Evolutionary conservation across 352 stramenopile genomes (phyloP).

Genomic region (Phytophthora pini): DNA sequence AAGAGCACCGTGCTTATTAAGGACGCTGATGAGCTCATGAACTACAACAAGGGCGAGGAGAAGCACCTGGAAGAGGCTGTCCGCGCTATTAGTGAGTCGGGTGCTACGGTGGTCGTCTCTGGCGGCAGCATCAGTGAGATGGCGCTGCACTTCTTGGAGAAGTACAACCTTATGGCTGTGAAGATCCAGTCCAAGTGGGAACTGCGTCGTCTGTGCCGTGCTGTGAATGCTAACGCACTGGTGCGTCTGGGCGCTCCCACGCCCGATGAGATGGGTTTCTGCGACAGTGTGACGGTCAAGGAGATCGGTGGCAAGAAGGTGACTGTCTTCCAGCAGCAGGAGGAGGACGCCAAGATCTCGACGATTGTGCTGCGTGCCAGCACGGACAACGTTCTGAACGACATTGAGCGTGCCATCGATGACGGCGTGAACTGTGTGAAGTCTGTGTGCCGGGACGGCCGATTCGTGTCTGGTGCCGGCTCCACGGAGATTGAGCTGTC

Average conservation of each 20-base stretch:
- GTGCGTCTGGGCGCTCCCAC: constrained; percentile 97
- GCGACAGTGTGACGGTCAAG: constrained; percentile 92
- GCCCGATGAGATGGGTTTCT: constrained; percentile 98
- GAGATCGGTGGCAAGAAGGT: constrained; percentile 97
- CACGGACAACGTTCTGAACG: constrained; percentile 98
- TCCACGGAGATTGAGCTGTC: constrained; percentile 97
- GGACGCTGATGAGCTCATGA: constrained; percentile 98
- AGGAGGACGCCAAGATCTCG: constrained; percentile 95
- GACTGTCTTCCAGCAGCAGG: constrained; percentile 95
- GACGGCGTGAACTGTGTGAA: constrained; percentile 98
- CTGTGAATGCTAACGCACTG: constrained; percentile 96
- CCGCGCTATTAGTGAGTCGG: constrained; percentile 95
- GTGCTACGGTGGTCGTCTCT: constrained; percentile 96
- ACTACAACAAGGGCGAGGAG: constrained; percentile 99
- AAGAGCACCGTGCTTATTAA: constrained; percentile 99
- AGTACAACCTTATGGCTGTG: constrained; percentile 97
- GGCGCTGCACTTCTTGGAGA: constrained; percentile 99
- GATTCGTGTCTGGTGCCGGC: constrained; percentile 95
- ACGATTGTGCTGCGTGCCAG: constrained; percentile 95
- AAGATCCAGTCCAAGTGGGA: constrained; percentile 99
- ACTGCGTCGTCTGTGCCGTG: constrained; percentile 96
- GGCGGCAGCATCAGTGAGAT: constrained; percentile 98
- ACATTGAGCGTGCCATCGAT: constrained; percentile 98
- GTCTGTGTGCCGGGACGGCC: constrained; percentile 93
- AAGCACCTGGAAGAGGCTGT: constrained; percentile 98